Percentiles rank a stretch among this genome's conserved stretches.
phyloP scores from a whole-genome alignment of 345 rosid species.

The Moricandia arvensis region DNA sequence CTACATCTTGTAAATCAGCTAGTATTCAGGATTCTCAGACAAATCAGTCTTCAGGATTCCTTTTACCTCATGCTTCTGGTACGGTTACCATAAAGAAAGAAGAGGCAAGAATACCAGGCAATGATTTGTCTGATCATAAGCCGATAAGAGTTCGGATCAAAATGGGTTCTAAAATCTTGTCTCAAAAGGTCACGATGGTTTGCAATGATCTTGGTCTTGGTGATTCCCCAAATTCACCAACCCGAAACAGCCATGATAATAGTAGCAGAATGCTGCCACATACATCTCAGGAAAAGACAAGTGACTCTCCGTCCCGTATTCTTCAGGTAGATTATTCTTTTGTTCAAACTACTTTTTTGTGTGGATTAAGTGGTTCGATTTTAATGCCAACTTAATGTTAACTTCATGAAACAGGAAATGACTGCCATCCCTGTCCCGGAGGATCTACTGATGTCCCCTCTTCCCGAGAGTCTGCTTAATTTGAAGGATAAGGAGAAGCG shows the following conservation, averaged over 20 bases:
- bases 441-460: constrained; percentile 61
- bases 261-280: constrained; percentile 36
- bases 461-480: constrained; percentile 52
- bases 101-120: constrained; percentile 33
- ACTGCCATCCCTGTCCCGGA: constrained; percentile 52
- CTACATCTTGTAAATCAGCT: constrained; percentile 21
- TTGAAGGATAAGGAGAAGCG: constrained; percentile 43
- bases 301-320: constrained; percentile 59
- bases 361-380: constrained; percentile 16
- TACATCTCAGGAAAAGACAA: constrained; percentile 25
- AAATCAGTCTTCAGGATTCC: constrained; percentile 30
- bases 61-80: constrained; percentile 34
- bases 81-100: constrained; percentile 37
- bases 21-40: constrained; percentile 35
- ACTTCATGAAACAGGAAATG: constrained; percentile 60
- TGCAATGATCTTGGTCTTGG: constrained; percentile 56
- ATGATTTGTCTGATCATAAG: constrained; percentile 40
- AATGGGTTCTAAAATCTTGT: constrained; percentile 50
- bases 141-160: constrained; percentile 56
- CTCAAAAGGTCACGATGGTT: constrained; percentile 42
- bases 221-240: constrained; percentile 53
- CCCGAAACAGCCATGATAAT: constrained; percentile 47
- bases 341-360: background rate
- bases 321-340: constrained; percentile 54
- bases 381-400: constrained; percentile 25